Evolutionary conservation across 352 stramenopile genomes (phyloP).

Genomic region (Phytopythium kandeliae): DNA sequence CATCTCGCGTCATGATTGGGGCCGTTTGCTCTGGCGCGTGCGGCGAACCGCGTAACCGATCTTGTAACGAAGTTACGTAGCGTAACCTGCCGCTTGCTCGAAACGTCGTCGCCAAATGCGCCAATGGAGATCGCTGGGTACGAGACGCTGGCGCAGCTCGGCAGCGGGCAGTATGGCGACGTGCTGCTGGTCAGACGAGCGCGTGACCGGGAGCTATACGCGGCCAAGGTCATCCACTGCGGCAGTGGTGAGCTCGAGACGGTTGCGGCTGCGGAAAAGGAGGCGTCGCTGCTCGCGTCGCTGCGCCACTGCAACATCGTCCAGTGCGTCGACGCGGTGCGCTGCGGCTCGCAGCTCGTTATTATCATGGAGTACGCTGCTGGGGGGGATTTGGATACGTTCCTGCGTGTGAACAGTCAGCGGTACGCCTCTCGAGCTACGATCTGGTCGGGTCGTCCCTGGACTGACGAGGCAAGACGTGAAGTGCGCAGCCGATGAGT

Average conservation of each 20-base stretch:
- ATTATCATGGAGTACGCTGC: slow-evolving; percentile 79
- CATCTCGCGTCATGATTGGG: not conserved
- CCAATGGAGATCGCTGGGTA: slow-evolving; percentile 26
- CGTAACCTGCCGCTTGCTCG: too few species aligned
- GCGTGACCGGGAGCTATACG: slow-evolving; percentile 33
- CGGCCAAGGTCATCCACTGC: slow-evolving; percentile 34
- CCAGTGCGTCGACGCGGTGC: slow-evolving; percentile 43
- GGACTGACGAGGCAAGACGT: slow-evolving; percentile 4
- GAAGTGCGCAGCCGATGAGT: slow-evolving; percentile 8
- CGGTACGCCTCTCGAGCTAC: slow-evolving; percentile 5
- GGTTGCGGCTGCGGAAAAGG: slow-evolving; percentile 12
- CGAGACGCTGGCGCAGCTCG: slow-evolving; percentile 37
- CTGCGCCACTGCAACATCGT: slow-evolving; percentile 66
- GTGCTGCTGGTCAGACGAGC: slow-evolving; percentile 39
- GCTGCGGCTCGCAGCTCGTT: slow-evolving; percentile 16
- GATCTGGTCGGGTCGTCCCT: too few species aligned
- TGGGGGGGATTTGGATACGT: slow-evolving; percentile 49
- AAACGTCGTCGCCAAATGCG: too few species aligned
- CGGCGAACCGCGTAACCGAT: too few species aligned
- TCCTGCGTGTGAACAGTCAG: slow-evolving; percentile 18
- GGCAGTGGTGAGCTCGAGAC: not conserved
- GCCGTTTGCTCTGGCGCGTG: too few species aligned
- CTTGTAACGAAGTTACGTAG: too few species aligned
- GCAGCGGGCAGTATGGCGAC: slow-evolving; percentile 53
- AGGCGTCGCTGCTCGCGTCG: slow-evolving; percentile 41